Percentiles rank a stretch among this genome's conserved stretches.
Evolutionary conservation across 2,329 filamentous ascomycete genomes (phyloP).

Genomic region (Pseudohalonectria lignicola): DNA sequence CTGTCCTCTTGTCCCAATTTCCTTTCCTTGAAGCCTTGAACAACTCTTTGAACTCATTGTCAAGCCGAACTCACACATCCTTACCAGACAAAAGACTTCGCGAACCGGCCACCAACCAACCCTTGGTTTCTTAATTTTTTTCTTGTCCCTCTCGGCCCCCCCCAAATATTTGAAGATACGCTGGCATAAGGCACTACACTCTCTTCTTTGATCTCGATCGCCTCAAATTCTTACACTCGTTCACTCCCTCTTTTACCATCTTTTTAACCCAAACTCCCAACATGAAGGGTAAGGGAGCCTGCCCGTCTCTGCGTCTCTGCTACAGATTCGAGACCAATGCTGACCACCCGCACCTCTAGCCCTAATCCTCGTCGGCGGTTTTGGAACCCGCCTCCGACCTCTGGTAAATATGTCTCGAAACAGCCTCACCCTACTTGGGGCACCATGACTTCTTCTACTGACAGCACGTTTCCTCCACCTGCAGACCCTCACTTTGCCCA

Average conservation of each 20-base stretch:
- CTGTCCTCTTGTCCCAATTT: background rate
- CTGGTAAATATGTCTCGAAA: slow-evolving; percentile 51
- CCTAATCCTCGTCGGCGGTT: slow-evolving; percentile 98
- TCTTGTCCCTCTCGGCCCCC: no score
- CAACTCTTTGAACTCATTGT: no score
- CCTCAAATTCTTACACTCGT: slow-evolving; percentile 12
- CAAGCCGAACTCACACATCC: background rate
- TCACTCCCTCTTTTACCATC: slow-evolving; percentile 5
- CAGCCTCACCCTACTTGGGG: background rate
- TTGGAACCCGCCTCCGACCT: slow-evolving; percentile 93
- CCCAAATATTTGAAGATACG: background rate
- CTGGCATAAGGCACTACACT: background rate
- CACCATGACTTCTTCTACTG: slow-evolving; percentile 10
- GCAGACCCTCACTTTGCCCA: slow-evolving; percentile 91
- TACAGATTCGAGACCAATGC: slow-evolving; percentile 2
- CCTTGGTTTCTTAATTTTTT: background rate
- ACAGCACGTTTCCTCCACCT: slow-evolving; percentile 10
- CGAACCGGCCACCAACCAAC: background rate
- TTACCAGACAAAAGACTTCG: background rate
- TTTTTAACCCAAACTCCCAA: slow-evolving; percentile 5
- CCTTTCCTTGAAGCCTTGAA: background rate
- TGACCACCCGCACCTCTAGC: slow-evolving; percentile 38
- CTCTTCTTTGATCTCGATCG: slow-evolving; percentile 3
- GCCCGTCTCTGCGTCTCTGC: slow-evolving; percentile 1
- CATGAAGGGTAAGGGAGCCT: slow-evolving; percentile 28